Percentiles rank a stretch among this genome's conserved stretches.
phyloP scores from a whole-genome alignment of 768 basidiomycete species.

The Peribolospora kevripleyi region DNA sequence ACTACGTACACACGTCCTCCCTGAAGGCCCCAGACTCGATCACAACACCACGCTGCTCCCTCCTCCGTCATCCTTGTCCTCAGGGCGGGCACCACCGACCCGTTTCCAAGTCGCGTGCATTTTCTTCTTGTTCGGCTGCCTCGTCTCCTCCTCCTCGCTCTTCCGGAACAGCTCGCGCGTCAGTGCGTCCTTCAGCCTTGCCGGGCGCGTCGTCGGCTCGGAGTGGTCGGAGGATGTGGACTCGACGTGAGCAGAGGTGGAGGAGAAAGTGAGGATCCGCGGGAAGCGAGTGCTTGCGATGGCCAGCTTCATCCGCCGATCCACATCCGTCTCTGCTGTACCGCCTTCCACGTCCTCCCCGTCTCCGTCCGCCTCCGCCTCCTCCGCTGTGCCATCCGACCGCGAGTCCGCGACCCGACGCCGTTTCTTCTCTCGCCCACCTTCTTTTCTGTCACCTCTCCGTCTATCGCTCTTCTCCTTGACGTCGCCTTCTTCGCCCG shows the following conservation, averaged over 20 bases:
- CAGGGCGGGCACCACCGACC: no score
- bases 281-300: not conserved
- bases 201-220: not conserved
- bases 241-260: not conserved
- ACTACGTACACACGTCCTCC: no score
- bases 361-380: not conserved
- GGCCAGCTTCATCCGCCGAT: not conserved
- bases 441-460: no score
- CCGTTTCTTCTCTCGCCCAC: no score
- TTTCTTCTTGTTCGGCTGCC: conserved; percentile 54
- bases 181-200: conserved; percentile 30
- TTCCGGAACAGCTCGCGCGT: conserved; percentile 42
- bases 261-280: not conserved
- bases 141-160: conserved; percentile 48
- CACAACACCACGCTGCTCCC: no score
- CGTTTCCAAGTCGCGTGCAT: conserved; percentile 56
- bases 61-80: no score
- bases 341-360: not conserved
- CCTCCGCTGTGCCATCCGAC: not conserved
- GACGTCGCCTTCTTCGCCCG: no score
- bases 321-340: conserved; percentile 4
- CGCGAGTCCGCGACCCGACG: not conserved
- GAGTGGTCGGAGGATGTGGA: not conserved
- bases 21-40: no score
- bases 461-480: no score